Evolutionary conservation across 2,329 filamentous ascomycete genomes (phyloP).

Genomic region (Phialemoniopsis sp.): DNA sequence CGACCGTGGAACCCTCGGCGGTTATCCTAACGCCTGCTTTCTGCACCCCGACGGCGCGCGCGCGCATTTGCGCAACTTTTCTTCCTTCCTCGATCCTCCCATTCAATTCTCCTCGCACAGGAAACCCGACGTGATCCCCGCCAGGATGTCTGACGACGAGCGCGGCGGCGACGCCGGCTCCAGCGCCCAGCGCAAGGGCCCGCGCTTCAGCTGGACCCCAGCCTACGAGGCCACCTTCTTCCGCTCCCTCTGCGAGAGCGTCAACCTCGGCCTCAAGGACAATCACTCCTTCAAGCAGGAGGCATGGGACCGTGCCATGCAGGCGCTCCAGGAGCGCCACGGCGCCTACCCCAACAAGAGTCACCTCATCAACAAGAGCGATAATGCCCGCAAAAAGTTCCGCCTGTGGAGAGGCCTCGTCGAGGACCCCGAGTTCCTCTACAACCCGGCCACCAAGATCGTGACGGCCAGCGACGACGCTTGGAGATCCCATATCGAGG

Average conservation of each 20-base stretch:
- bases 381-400: slow-evolving; percentile 60
- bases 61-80: slow-evolving; percentile 1
- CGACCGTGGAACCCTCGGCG: neutral
- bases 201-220: slow-evolving; percentile 57
- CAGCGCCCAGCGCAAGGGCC: slow-evolving; percentile 21
- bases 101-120: slow-evolving; percentile 1
- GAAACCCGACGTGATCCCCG: neutral
- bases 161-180: slow-evolving; percentile 12
- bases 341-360: slow-evolving; percentile 55
- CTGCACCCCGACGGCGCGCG: neutral
- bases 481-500: slow-evolving; percentile 54
- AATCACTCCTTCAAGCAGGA: slow-evolving; percentile 55
- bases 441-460: slow-evolving; percentile 43
- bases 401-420: slow-evolving; percentile 56
- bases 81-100: neutral
- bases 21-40: neutral
- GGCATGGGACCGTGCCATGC: slow-evolving; percentile 54
- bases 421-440: slow-evolving; percentile 53
- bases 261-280: slow-evolving; percentile 46
- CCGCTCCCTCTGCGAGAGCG: slow-evolving; percentile 55
- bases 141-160: slow-evolving; percentile 27
- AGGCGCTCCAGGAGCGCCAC: slow-evolving; percentile 50
- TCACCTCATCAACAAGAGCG: slow-evolving; percentile 60
- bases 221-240: slow-evolving; percentile 59
- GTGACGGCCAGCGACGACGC: slow-evolving; percentile 54